phyloP scores from a whole-genome alignment of 768 basidiomycete species.

The Podaxis mareebaensis region DNA sequence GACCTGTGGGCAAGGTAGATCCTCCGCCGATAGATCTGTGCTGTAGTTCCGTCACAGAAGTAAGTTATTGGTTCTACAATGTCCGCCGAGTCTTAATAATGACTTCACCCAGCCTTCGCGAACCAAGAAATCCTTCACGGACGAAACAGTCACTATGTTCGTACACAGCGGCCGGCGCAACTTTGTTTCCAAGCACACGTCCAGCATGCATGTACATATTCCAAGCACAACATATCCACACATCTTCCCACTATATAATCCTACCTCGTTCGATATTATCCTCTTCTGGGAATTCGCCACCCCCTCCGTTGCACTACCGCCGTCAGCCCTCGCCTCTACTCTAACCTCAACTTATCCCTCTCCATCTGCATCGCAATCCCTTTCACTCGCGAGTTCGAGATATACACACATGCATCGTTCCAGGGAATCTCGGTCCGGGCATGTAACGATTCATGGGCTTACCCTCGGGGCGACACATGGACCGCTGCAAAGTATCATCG shows the following conservation, averaged over 20 bases:
- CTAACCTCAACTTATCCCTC: conserved; percentile 9
- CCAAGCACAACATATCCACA: conserved; percentile 46
- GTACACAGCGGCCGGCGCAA: conserved; percentile 54
- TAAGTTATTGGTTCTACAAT: not conserved
- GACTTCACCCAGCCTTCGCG: not conserved
- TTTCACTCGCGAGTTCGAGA: not conserved
- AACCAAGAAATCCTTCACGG: conserved; percentile 9
- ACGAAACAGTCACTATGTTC: conserved; percentile 25
- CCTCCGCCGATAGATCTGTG: conserved; percentile 20
- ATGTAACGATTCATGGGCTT: conserved; percentile 56
- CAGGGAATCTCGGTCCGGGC: conserved; percentile 55
- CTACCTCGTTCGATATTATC: conserved; percentile 68
- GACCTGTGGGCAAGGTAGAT: conserved; percentile 1
- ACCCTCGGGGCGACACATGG: conserved; percentile 72
- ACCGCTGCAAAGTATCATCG: conserved; percentile 59
- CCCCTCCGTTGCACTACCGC: not conserved
- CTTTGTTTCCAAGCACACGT: conserved; percentile 26
- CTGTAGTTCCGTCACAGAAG: conserved; percentile 19
- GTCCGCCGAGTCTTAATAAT: not conserved
- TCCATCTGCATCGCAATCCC: not conserved
- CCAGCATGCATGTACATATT: conserved; percentile 55
- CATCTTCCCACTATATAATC: conserved; percentile 83
- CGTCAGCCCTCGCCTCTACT: not conserved
- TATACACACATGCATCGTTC: not conserved
- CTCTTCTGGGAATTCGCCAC: conserved; percentile 75